phyloP scores from a whole-genome alignment of 2,329 filamentous ascomycete species.

The Ceratocystis cacaofunesta region DNA sequence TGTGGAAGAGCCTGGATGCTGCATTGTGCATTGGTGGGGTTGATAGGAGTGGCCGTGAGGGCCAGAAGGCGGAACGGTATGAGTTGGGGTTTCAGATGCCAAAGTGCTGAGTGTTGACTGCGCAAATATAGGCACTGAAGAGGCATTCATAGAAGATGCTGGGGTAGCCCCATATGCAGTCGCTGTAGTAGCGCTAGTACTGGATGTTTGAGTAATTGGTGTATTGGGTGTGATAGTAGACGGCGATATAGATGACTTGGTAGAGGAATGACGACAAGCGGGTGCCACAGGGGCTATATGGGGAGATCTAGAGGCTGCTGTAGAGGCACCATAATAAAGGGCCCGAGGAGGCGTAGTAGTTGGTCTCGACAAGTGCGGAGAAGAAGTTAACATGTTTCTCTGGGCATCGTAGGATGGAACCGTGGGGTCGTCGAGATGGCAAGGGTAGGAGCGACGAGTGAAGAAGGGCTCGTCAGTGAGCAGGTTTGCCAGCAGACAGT shows the following conservation, averaged over 20 bases:
- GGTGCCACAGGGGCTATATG: conserved; percentile 6
- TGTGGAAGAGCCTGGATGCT: neutral
- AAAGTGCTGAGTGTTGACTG: neutral
- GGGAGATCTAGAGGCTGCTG: conserved; percentile 14
- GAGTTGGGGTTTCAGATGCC: neutral
- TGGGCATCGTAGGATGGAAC: conserved; percentile 11
- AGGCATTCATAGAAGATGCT: neutral
- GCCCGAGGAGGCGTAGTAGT: conserved; percentile 12
- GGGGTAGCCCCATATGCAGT: neutral
- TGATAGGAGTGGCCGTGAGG: neutral
- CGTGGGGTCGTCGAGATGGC: neutral
- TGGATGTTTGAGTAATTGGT: neutral
- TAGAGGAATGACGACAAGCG: conserved; percentile 11
- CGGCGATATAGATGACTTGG: conserved; percentile 9
- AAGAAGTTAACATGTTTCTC: conserved; percentile 17
- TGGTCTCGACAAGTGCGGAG: conserved; percentile 16
- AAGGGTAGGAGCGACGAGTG: neutral
- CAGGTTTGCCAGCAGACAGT: neutral
- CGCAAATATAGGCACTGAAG: neutral
- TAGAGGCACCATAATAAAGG: conserved; percentile 15
- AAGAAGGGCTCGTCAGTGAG: neutral
- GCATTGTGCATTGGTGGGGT: neutral
- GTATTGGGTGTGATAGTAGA: neutral
- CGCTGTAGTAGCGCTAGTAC: neutral
- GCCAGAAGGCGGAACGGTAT: neutral